phyloP scores from a whole-genome alignment of 371 early-diverging fungal genomes.

The Circinella minor region DNA sequence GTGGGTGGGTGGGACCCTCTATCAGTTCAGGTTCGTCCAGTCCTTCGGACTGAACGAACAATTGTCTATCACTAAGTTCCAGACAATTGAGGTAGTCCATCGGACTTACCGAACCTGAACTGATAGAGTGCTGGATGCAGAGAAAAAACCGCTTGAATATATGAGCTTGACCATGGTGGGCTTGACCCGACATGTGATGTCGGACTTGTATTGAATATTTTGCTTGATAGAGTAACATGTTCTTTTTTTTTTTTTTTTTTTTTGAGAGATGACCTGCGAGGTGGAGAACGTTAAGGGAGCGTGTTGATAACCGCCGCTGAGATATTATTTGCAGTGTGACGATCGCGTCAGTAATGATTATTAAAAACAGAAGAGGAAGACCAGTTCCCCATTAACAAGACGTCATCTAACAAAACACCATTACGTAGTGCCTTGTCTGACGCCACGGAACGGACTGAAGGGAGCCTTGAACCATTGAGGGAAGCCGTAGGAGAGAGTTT shows the following conservation, averaged over 20 bases:
- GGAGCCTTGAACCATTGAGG: background rate
- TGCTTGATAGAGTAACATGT: background rate
- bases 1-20: background rate
- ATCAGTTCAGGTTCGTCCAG: background rate
- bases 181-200: too few species aligned
- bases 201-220: background rate
- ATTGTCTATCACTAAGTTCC: background rate
- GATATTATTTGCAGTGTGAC: too few species aligned
- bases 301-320: too few species aligned
- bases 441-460: slow-evolving; percentile 17
- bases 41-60: background rate
- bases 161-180: background rate
- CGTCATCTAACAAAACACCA: slow-evolving; percentile 13
- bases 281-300: too few species aligned
- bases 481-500: background rate
- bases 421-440: slow-evolving; percentile 9
- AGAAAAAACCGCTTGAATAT: background rate
- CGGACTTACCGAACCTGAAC: slow-evolving; percentile 7
- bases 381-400: slow-evolving; percentile 20
- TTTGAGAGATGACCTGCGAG: background rate
- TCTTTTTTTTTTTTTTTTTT: background rate
- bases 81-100: slow-evolving; percentile 1
- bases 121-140: background rate
- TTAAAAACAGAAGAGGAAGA: slow-evolving; percentile 15
- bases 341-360: slow-evolving; percentile 8